These are phyloP conservation scores for Podaxis sp. DNA, from an alignment of 768 basidiomycete species.

Conservation along the genomic window DNA sequence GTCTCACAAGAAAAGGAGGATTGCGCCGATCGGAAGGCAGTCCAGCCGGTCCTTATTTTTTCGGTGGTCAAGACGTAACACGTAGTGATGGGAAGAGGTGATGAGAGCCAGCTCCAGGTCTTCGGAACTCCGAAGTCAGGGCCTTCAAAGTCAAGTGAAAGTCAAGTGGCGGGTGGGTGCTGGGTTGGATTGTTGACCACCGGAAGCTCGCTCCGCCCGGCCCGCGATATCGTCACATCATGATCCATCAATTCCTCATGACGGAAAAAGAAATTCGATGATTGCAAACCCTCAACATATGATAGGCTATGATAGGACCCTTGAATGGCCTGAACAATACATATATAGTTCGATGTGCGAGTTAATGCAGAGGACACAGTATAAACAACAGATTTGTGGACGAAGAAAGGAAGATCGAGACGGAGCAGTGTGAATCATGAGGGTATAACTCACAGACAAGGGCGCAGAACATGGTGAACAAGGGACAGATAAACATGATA, in stretches of 20 bases:
- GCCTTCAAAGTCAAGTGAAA: too few species aligned
- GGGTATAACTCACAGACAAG: slow-evolving; percentile 7
- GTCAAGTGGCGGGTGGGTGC: too few species aligned
- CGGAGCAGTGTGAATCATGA: slow-evolving; percentile 5
- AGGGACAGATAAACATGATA: slow-evolving; percentile 16
- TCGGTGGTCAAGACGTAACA: too few species aligned
- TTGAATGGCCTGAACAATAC: not conserved
- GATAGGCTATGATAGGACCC: not conserved
- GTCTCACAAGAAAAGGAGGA: not conserved
- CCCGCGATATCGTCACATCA: too few species aligned
- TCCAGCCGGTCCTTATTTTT: too few species aligned
- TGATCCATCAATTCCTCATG: too few species aligned
- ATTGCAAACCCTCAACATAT: not conserved
- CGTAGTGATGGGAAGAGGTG: too few species aligned
- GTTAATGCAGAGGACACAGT: slow-evolving; percentile 4
- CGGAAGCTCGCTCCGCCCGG: too few species aligned
- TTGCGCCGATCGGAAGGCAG: too few species aligned
- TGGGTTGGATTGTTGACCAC: too few species aligned
- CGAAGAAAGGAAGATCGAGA: not conserved
- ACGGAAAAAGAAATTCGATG: not conserved
- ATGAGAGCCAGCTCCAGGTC: too few species aligned
- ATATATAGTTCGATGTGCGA: slow-evolving; percentile 8
- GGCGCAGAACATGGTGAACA: not conserved
- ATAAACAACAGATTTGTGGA: slow-evolving; percentile 4
- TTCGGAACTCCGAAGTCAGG: too few species aligned